Evolutionary conservation across 257 asterid genomes (phyloP).

Genomic region (Primulina huaijiensis): DNA sequence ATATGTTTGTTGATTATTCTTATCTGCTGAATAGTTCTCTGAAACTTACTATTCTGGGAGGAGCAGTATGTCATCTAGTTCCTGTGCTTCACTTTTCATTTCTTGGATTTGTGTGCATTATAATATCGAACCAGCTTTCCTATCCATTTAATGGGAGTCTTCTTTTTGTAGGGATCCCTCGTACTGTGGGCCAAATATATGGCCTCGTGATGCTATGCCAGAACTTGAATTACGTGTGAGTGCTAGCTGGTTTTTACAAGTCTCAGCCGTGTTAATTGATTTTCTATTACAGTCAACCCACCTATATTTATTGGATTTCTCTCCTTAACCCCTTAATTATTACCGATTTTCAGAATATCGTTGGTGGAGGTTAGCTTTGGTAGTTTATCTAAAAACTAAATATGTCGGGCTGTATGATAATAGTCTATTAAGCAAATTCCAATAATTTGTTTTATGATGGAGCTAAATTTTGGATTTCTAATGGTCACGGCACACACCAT

Average conservation of each 20-base stretch:
- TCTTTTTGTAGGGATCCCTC: slow-evolving; percentile 67
- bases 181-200: slow-evolving; percentile 76
- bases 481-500: no score
- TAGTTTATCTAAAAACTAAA: slow-evolving; percentile 13
- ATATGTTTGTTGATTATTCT: not conserved
- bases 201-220: slow-evolving; percentile 77
- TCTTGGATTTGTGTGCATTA: slow-evolving; percentile 6
- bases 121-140: not conserved
- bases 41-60: slow-evolving; percentile 1
- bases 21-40: slow-evolving; percentile 14
- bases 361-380: slow-evolving; percentile 5
- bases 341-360: not conserved
- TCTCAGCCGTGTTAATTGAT: slow-evolving; percentile 4
- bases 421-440: slow-evolving; percentile 6
- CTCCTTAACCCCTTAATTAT: slow-evolving; percentile 2
- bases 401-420: not conserved
- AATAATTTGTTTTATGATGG: slow-evolving; percentile 1
- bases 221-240: slow-evolving; percentile 74
- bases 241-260: slow-evolving; percentile 12
- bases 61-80: not conserved
- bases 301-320: slow-evolving; percentile 10
- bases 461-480: no score
- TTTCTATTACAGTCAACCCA: slow-evolving; percentile 3
- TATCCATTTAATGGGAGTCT: slow-evolving; percentile 17
- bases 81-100: slow-evolving; percentile 11